Conservation (phyloP, 768 basidiomycete species). For the Leccinum uliginosum region DNA sequence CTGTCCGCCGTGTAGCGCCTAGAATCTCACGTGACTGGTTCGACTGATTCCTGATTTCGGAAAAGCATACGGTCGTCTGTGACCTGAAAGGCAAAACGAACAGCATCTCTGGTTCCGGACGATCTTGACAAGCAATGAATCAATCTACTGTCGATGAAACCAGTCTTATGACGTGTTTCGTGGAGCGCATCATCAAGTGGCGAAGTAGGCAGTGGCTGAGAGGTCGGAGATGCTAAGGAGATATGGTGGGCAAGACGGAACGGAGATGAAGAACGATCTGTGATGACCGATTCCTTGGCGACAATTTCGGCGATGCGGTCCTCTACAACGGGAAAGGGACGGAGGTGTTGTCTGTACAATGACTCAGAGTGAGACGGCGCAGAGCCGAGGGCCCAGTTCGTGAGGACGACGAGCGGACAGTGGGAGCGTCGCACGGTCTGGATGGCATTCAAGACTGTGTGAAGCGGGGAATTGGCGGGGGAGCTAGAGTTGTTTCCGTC, state of each 20-base stretch:
- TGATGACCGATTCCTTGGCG: constrained; percentile 8
- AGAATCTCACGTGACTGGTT: neutral
- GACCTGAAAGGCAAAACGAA: constrained; percentile 25
- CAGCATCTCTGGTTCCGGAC: constrained; percentile 14
- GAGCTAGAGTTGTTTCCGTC: constrained; percentile 3
- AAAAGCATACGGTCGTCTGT: constrained; percentile 16
- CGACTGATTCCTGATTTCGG: neutral
- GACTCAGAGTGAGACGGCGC: constrained; percentile 17
- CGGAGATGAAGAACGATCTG: constrained; percentile 19
- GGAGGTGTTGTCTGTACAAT: constrained; percentile 51
- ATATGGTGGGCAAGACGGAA: constrained; percentile 39
- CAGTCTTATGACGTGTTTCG: constrained; percentile 20
- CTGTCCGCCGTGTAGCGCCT: neutral
- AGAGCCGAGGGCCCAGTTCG: constrained; percentile 56
- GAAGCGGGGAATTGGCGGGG: constrained; percentile 32
- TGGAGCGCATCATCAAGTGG: constrained; percentile 13
- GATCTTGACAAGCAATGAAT: constrained; percentile 29
- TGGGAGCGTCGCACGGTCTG: constrained; percentile 46
- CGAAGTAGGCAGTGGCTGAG: constrained; percentile 11
- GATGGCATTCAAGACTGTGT: constrained; percentile 46
- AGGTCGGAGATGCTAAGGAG: constrained; percentile 29
- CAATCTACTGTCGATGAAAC: constrained; percentile 13
- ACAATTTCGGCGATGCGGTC: constrained; percentile 11
- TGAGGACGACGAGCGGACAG: constrained; percentile 48
- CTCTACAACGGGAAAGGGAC: constrained; percentile 36